Conservation (phyloP, 2,329 filamentous ascomycete species). For the Aspergillus felis region DNA sequence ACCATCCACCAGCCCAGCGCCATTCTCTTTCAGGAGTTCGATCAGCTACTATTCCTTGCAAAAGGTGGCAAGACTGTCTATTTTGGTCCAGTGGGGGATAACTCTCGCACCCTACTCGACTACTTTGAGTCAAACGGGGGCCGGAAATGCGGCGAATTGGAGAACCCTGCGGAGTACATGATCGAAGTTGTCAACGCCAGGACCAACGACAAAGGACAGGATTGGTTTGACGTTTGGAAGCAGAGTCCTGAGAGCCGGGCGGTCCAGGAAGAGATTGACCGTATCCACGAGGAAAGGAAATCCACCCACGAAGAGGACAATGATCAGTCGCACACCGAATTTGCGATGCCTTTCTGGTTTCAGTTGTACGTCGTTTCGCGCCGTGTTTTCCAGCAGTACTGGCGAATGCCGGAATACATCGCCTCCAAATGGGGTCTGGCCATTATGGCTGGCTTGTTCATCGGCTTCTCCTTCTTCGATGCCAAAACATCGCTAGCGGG, state of each 20-base stretch:
- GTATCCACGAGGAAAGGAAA: conserved; percentile 44
- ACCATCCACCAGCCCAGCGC: conserved; percentile 93
- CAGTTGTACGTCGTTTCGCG: conserved; percentile 64
- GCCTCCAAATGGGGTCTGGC: conserved; percentile 72
- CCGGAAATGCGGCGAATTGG: conserved; percentile 52
- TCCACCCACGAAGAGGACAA: conserved; percentile 39
- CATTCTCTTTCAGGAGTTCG: conserved; percentile 82
- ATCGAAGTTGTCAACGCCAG: conserved; percentile 52
- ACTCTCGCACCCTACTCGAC: conserved; percentile 53
- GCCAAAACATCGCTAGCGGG: conserved; percentile 69
- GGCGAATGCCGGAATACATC: conserved; percentile 80
- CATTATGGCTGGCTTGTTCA: conserved; percentile 61
- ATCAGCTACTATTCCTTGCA: conserved; percentile 59
- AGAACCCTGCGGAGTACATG: conserved; percentile 74
- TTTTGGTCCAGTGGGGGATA: conserved; percentile 61
- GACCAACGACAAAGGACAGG: conserved; percentile 29
- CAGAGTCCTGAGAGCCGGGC: conserved; percentile 50
- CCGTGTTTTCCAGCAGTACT: conserved; percentile 85
- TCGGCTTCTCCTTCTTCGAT: conserved; percentile 75
- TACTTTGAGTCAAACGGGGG: conserved; percentile 64
- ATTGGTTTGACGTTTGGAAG: conserved; percentile 62
- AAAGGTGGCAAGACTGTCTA: conserved; percentile 64
- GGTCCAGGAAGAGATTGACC: conserved; percentile 55
- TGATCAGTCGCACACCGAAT: conserved; percentile 65
- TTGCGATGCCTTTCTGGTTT: conserved; percentile 65